Base-by-base conservation (phyloP, 1,284 basidiomycete genomes). In the Pseudozyma tsukubaensis region DNA sequence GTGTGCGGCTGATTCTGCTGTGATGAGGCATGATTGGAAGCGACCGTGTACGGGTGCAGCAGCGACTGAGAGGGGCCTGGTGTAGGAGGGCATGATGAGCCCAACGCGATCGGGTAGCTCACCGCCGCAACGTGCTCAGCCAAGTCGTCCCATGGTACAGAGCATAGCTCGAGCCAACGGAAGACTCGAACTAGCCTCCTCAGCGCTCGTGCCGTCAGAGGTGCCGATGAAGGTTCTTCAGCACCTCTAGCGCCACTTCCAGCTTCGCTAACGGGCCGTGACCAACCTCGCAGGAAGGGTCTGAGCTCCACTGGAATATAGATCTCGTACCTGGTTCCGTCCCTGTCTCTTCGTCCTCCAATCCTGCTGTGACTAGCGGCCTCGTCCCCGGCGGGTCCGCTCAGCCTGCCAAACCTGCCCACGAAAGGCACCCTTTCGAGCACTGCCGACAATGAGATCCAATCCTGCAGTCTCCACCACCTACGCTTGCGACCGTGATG, bases 71-170 rank as follows among this genome's bases (percentile, higher is more conserved):
- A 52, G 0, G 67, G 67, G 4, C 67, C 67, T 1, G 70, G 70
- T 19, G 70, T 67, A 6, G 70, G 64, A 6, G 70, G 63, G 35
- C 60, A 67, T 1, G 57, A 62, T 0, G 69, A 59, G 7, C 44
- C 56, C 3, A 65, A 40, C 3, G 70, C 64, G 21, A 67, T 51
- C 0, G 70, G 64, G 24, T 68, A 64, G 34, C 50, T 55, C 3
- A 72, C 70, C 3, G 70, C 70, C 7, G 70, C 64, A 0, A 72
- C 54, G n/a, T 72, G 70, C 24, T 72, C 70, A 11, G 70, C 50
- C 10, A 72, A 24, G 53, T 72, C 70, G 24, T 72, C 70, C 47
- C 45, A 72, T 1, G 70, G 64, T 1, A 72, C 53, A 2, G n/a
- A 34, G 35, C 70, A 72, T 36, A 58, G 32, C 18, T 72, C 64